A percentile compares a stretch with the other conserved stretches of the same genome.
phyloP scores from a whole-genome alignment of 78 protist genomes.

The Isochrysis galbana region DNA sequence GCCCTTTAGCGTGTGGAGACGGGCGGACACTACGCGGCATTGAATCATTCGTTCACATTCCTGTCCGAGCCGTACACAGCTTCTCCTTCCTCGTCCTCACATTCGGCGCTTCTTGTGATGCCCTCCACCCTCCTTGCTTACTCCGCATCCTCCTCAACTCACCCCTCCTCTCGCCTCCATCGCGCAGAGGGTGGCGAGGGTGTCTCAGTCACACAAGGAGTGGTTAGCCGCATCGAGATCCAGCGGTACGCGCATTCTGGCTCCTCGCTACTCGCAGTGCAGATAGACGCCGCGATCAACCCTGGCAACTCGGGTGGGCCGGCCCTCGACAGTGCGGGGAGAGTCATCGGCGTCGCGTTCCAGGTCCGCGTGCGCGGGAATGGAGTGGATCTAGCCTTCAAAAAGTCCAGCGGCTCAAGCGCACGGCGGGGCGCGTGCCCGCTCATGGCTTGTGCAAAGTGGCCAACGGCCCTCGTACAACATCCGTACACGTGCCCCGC shows the following conservation, averaged over 20 bases:
- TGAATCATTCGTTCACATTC: too few relatives aligned
- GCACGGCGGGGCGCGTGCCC: not conserved
- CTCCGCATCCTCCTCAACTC: too few relatives aligned
- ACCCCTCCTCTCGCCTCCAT: not conserved
- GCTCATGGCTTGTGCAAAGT: not conserved
- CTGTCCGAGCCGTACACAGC: too few relatives aligned
- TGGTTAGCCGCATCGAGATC: constrained; percentile 71
- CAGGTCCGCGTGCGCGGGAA: constrained; percentile 46
- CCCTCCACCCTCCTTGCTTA: too few relatives aligned
- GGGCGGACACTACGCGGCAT: too few relatives aligned
- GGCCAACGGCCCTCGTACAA: not conserved
- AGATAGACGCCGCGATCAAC: constrained; percentile 83
- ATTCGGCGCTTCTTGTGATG: too few relatives aligned
- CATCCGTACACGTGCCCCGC: not conserved
- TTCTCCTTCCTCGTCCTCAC: too few relatives aligned
- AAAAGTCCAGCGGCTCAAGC: not conserved
- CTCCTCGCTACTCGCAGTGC: constrained; percentile 54
- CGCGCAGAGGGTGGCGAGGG: constrained; percentile 76
- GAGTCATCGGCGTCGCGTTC: constrained; percentile 76
- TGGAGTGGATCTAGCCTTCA: not conserved
- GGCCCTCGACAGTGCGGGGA: constrained; percentile 52
- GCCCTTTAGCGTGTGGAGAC: too few relatives aligned
- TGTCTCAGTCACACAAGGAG: constrained; percentile 70
- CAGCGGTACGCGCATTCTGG: constrained; percentile 44
- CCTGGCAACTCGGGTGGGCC: constrained; percentile 86